Base-by-base conservation (phyloP, 2,329 filamentous ascomycete genomes). In the Boeremia lycopersici region DNA sequence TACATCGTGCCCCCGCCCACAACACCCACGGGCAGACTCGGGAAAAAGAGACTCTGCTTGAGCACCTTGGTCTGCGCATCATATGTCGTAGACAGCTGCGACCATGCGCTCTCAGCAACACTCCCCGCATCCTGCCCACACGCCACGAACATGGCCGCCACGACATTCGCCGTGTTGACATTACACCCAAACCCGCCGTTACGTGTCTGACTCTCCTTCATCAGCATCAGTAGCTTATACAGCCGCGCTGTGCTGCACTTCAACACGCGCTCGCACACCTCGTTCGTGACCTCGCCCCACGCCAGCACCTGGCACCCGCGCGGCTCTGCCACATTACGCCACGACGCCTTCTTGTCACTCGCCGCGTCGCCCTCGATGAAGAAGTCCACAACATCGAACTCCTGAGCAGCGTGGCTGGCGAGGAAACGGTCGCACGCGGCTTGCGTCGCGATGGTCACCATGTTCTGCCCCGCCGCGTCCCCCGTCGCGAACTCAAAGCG, bases 361-460 rank as follows among this genome's bases (percentile, higher is more conserved):
- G 63, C 50, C 44, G 68, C 57, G 25, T 68, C 59, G 6, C 66
- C 62, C 11, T 68, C 65, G 8, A 67, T 55, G 39, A 53, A 17
- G 61, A 57, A 36, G 50, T 59, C 36, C 45, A 29, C 34, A 56
- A 52, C 29, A 44, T 57, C 19, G 42, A 54, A 26, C n/a, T 56
- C 44, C 28, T 51, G 28, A 1, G 52, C 56, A 13, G 36, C 31
- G 12, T 44, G 28, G 10, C 49, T 41, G 10, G 58, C 42, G 31
- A 68, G 58, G 9, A 58, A 48, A 1, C 12, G 43, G 33, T 62
- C 60, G 29, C 67, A 72, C 8, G 60, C 61, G 6, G 54, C 30
- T n/a, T 71, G 63, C 9, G 66, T 71, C 6, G 67, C 67, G 19
- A 70, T 61, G 3, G 68, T 72, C 9, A 66, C 64, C 66, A 71